phyloP scores from a whole-genome alignment of 2,329 filamentous ascomycete genomes.

The Aureobasidium zeae region DNA sequence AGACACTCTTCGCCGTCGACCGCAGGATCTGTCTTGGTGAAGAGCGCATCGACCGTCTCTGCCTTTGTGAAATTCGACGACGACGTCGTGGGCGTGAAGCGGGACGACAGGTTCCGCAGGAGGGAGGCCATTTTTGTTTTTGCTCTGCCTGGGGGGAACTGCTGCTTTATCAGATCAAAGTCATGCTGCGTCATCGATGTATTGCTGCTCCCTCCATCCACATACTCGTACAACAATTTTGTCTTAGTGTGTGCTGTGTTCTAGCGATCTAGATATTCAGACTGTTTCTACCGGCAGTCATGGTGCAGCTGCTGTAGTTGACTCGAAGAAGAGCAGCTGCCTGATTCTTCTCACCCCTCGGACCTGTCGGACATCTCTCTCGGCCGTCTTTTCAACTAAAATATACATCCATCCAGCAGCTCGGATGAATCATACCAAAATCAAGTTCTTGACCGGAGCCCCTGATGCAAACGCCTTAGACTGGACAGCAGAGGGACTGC shows the following conservation, averaged over 20 bases:
- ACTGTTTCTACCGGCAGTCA: too few species aligned
- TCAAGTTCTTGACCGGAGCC: constrained; percentile 52
- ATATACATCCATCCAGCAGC: too few species aligned
- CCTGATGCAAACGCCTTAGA: constrained; percentile 45
- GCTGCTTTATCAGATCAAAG: constrained; percentile 9
- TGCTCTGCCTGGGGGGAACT: background rate
- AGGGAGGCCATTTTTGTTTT: constrained; percentile 22
- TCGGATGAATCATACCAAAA: background rate
- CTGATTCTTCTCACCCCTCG: constrained; percentile 3
- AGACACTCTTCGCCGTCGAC: constrained; percentile 82
- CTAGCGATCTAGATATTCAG: too few species aligned
- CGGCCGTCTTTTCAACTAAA: background rate
- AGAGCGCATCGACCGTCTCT: constrained; percentile 48
- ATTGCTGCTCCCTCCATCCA: too few species aligned
- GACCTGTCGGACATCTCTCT: constrained; percentile 1
- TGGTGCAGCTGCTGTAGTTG: too few species aligned
- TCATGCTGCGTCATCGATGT: too few species aligned
- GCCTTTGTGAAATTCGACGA: constrained; percentile 40
- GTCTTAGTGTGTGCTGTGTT: too few species aligned
- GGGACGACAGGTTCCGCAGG: constrained; percentile 20
- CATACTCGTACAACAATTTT: too few species aligned
- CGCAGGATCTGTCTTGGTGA: constrained; percentile 62
- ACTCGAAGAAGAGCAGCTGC: background rate
- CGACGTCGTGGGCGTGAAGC: constrained; percentile 22
- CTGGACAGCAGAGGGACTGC: constrained; percentile 46